These are phyloP conservation scores for Vitis rupestris DNA, from an alignment of 164 flowering plant species.

Conservation along the genomic window DNA sequence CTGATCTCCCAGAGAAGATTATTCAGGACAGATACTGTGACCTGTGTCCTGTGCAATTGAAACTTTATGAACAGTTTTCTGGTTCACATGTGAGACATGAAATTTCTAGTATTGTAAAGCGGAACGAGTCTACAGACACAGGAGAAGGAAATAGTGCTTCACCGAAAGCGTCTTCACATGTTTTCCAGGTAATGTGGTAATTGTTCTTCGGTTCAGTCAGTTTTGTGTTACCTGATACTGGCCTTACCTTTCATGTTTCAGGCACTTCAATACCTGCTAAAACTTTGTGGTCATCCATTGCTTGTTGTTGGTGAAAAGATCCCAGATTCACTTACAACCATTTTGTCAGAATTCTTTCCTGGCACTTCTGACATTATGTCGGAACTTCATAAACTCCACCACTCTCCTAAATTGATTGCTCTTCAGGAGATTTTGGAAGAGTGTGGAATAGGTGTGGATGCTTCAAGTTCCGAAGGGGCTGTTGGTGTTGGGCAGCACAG, in stretches of 20 bases:
- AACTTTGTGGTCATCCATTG: slow-evolving; percentile 99
- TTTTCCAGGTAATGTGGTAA: slow-evolving; percentile 72
- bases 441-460: slow-evolving; percentile 94
- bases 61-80: slow-evolving; percentile 91
- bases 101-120: slow-evolving; percentile 63
- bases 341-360: slow-evolving; percentile 60
- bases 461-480: slow-evolving; percentile 61
- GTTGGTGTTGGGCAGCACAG: slow-evolving; percentile 84
- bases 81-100: slow-evolving; percentile 82
- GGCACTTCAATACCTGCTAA: slow-evolving; percentile 97
- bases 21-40: slow-evolving; percentile 99
- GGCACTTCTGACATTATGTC: slow-evolving; percentile 47
- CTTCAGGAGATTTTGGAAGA: slow-evolving; percentile 96
- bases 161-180: slow-evolving; percentile 86
- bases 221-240: not conserved
- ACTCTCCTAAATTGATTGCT: slow-evolving; percentile 96
- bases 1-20: slow-evolving; percentile 97
- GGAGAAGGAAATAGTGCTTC: slow-evolving; percentile 41
- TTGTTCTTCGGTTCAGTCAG: not conserved
- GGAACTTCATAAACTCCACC: slow-evolving; percentile 78
- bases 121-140: slow-evolving; percentile 42
- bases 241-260: slow-evolving; percentile 29
- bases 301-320: slow-evolving; percentile 79
- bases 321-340: slow-evolving; percentile 44
- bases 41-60: slow-evolving; percentile 81